phyloP scores from a whole-genome alignment of 2,329 filamentous ascomycete species.

The Cladophialophora immunda region DNA sequence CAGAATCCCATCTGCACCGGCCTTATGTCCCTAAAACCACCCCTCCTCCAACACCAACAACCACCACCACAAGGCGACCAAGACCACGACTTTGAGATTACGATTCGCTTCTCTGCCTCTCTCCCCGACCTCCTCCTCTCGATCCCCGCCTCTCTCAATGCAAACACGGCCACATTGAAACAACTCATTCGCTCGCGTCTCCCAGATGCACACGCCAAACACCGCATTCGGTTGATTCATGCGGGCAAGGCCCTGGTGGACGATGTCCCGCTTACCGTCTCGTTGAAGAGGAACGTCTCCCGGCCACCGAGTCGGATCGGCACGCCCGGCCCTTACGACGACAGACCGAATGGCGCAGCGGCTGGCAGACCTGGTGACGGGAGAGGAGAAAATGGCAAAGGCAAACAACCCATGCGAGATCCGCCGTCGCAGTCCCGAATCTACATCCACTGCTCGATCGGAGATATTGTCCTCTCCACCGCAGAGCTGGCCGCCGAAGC shows the following conservation, averaged over 20 bases:
- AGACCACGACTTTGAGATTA: constrained; percentile 69
- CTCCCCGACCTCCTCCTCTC: constrained; percentile 84
- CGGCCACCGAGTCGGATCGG: constrained; percentile 54
- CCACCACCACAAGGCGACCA: constrained; percentile 13
- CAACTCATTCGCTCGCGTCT: constrained; percentile 80
- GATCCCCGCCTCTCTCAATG: constrained; percentile 63
- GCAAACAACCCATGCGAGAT: constrained; percentile 70
- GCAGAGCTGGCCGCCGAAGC: constrained; percentile 76
- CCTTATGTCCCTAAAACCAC: constrained; percentile 32
- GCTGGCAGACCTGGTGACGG: not conserved
- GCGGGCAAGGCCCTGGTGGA: constrained; percentile 87
- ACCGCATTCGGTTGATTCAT: constrained; percentile 87
- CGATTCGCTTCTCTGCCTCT: constrained; percentile 88
- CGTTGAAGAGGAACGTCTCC: constrained; percentile 70
- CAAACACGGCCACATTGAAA: constrained; percentile 78
- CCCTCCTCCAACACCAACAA: constrained; percentile 8
- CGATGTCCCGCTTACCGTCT: constrained; percentile 70
- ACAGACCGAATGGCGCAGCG: constrained; percentile 34
- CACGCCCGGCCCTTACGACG: constrained; percentile 36
- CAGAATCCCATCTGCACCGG: not conserved
- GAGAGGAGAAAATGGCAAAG: constrained; percentile 63
- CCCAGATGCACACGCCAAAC: constrained; percentile 66
- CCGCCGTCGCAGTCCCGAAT: constrained; percentile 61
- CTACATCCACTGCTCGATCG: constrained; percentile 94
- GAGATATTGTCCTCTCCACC: constrained; percentile 73